Evolutionary conservation across 805 yeast species (phyloP).

Genomic region (Cyberlindnera misumaiensis): DNA sequence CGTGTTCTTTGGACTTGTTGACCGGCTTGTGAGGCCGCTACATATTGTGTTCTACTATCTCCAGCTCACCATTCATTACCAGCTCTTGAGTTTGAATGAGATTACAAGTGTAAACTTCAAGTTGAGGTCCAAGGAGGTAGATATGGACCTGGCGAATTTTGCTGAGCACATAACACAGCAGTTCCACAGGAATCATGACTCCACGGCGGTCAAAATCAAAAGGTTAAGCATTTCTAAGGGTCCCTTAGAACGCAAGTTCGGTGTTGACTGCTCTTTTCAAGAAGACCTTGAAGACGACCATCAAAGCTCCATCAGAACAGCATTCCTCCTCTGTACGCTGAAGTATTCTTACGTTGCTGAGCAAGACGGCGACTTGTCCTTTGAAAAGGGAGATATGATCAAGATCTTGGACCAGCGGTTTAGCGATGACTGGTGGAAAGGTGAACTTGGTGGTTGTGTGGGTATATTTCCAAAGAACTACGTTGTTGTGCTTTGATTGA

Average conservation of each 20-base stretch:
- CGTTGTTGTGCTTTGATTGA: no score
- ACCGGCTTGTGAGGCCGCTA: slow-evolving; percentile 25
- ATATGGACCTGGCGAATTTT: slow-evolving; percentile 4
- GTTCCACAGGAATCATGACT: slow-evolving; percentile 2
- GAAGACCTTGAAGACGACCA: not conserved
- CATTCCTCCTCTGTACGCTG: slow-evolving; percentile 30
- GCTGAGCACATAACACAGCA: slow-evolving; percentile 3
- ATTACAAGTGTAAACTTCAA: slow-evolving; percentile 5
- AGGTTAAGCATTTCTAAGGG: slow-evolving; percentile 7
- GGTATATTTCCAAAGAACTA: slow-evolving; percentile 16
- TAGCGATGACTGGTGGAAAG: slow-evolving; percentile 21
- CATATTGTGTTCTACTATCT: slow-evolving; percentile 30
- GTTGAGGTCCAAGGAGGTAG: slow-evolving; percentile 8
- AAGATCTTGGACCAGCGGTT: slow-evolving; percentile 25
- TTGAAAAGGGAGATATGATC: slow-evolving; percentile 38
- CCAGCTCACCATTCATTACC: slow-evolving; percentile 30
- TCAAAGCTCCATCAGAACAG: slow-evolving; percentile 5
- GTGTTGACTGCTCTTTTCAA: not conserved
- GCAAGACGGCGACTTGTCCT: slow-evolving; percentile 35
- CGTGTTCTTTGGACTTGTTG: slow-evolving; percentile 29
- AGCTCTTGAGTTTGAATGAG: slow-evolving; percentile 20
- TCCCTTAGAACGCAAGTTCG: slow-evolving; percentile 1
- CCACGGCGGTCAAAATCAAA: slow-evolving; percentile 1
- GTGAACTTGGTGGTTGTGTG: slow-evolving; percentile 12
- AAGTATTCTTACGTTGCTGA: slow-evolving; percentile 32